phyloP scores from a whole-genome alignment of 208 protist genomes.

The Leptomonas seymouri region DNA sequence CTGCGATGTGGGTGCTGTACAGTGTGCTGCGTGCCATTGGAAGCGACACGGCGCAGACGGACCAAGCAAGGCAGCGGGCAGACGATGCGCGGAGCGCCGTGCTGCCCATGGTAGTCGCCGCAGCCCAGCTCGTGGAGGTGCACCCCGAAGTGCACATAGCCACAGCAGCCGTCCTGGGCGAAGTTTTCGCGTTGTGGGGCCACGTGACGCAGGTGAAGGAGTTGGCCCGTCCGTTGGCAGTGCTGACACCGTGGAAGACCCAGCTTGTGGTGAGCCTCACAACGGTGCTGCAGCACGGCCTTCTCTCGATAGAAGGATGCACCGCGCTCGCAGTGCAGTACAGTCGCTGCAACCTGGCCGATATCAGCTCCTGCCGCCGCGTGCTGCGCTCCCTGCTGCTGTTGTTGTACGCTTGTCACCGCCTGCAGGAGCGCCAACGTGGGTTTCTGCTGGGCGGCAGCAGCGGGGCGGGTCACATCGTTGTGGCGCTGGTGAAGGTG shows the following conservation, averaged over 20 bases:
- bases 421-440: slow-evolving; percentile 39
- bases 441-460: slow-evolving; percentile 32
- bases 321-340: slow-evolving; percentile 52
- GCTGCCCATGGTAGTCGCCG: slow-evolving; percentile 51
- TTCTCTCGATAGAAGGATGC: slow-evolving; percentile 48
- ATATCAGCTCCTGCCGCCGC: slow-evolving; percentile 52
- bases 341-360: slow-evolving; percentile 52
- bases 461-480: slow-evolving; percentile 40
- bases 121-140: slow-evolving; percentile 58
- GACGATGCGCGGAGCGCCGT: slow-evolving; percentile 27
- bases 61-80: not conserved
- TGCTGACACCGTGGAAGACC: slow-evolving; percentile 57
- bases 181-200: slow-evolving; percentile 36
- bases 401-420: slow-evolving; percentile 58
- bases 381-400: slow-evolving; percentile 52
- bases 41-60: not conserved
- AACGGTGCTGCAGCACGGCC: slow-evolving; percentile 56
- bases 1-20: slow-evolving; percentile 43
- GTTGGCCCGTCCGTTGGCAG: slow-evolving; percentile 14
- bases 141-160: slow-evolving; percentile 58
- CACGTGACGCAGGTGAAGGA: slow-evolving; percentile 16
- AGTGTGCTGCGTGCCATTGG: slow-evolving; percentile 20
- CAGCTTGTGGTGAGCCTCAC: slow-evolving; percentile 57
- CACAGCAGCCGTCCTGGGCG: slow-evolving; percentile 43
- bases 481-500: slow-evolving; percentile 39